Conservation (phyloP, 768 basidiomycete species). For the Agaricus blazei region DNA sequence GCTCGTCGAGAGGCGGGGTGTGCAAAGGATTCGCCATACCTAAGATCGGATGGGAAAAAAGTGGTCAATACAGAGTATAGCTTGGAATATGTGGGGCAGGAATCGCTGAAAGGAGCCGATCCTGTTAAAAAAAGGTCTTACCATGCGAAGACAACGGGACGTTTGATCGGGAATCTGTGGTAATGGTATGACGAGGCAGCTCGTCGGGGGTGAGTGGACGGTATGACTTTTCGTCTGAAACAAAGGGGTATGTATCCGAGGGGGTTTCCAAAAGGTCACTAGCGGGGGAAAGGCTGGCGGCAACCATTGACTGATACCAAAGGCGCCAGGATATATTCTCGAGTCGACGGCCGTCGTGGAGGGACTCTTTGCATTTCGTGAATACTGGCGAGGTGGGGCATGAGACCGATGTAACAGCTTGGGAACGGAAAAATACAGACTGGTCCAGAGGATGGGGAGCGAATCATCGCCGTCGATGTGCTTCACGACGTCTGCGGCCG, state of each 20-base stretch:
- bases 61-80: background rate
- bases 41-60: slow-evolving; percentile 1
- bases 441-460: slow-evolving; percentile 60
- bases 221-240: slow-evolving; percentile 11
- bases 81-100: background rate
- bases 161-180: background rate
- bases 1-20: background rate
- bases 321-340: slow-evolving; percentile 89
- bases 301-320: slow-evolving; percentile 64
- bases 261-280: slow-evolving; percentile 6
- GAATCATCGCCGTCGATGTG: slow-evolving; percentile 68
- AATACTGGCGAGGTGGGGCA: slow-evolving; percentile 48
- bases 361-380: slow-evolving; percentile 73
- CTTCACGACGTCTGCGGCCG: slow-evolving; percentile 60
- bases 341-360: slow-evolving; percentile 75
- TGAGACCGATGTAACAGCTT: background rate
- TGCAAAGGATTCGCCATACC: background rate
- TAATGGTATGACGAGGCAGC: background rate
- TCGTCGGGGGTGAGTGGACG: slow-evolving; percentile 17
- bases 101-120: background rate
- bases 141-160: slow-evolving; percentile 1
- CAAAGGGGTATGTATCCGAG: background rate
- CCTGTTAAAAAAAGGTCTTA: background rate
- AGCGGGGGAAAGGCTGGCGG: slow-evolving; percentile 25
- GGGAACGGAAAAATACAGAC: slow-evolving; percentile 33